Percentiles rank a stretch among this genome's conserved stretches.
Conservation (phyloP, 2,329 filamentous ascomycete species). For the Didymella pomorum region DNA sequence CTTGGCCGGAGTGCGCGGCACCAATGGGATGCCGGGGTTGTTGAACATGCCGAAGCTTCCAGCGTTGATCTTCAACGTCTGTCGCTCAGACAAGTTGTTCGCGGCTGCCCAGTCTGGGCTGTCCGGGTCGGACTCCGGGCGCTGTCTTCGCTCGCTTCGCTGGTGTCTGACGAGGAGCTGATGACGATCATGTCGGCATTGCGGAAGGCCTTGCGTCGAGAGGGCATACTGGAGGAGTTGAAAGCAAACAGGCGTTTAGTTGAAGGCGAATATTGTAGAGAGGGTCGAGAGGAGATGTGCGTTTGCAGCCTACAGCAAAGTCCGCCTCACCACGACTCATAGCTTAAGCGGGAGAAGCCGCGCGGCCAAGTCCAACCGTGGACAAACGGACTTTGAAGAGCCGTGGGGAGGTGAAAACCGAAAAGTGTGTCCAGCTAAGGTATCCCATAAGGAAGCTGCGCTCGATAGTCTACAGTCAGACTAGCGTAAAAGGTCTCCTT, state of each 20-base stretch:
- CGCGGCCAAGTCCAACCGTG: too few relatives aligned
- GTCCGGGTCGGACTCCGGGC: neutral
- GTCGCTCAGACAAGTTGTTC: neutral
- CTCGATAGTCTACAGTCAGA: too few relatives aligned
- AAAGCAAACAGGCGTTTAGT: neutral
- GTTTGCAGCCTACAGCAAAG: neutral
- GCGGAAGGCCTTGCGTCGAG: neutral
- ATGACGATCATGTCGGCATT: neutral
- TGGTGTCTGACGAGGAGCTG: neutral
- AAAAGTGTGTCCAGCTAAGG: too few relatives aligned
- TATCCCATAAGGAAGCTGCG: too few relatives aligned
- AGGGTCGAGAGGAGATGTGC: neutral
- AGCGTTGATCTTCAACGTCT: neutral
- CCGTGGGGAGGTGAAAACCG: too few relatives aligned
- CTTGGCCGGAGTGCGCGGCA: neutral
- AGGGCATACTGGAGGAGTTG: neutral
- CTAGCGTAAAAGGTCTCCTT: too few relatives aligned
- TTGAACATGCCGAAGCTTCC: constrained; percentile 4
- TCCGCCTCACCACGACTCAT: neutral
- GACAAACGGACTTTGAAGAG: too few relatives aligned
- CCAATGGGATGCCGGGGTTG: neutral
- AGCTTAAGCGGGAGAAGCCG: neutral
- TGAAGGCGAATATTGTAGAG: too few relatives aligned
- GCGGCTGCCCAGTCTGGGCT: neutral
- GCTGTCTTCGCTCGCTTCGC: constrained; percentile 1